Percentiles rank a stretch among this genome's conserved stretches.
These are phyloP conservation scores for Pseudonectria foliicola DNA, from an alignment of 2,329 filamentous ascomycete species.

Conservation along the genomic window DNA sequence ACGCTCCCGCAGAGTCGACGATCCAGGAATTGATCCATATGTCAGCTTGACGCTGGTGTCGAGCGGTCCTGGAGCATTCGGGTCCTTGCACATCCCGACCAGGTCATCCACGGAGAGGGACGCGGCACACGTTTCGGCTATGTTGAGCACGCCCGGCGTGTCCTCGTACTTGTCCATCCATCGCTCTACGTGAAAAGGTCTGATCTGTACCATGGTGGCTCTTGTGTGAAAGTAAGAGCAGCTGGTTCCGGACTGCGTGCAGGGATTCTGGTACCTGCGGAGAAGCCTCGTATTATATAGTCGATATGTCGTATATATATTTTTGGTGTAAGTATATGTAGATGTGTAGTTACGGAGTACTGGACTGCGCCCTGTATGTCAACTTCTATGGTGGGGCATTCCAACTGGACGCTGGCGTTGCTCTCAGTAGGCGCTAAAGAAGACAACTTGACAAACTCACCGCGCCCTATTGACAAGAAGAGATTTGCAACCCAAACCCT, in stretches of 20 bases:
- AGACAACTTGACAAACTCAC: too few relatives aligned
- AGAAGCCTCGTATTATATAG: too few relatives aligned
- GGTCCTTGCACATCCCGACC: slow-evolving; percentile 49
- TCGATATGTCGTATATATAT: too few relatives aligned
- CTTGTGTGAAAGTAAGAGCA: background rate
- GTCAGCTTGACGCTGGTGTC: slow-evolving; percentile 51
- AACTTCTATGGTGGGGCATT: too few relatives aligned
- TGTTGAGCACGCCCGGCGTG: slow-evolving; percentile 54
- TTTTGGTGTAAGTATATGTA: too few relatives aligned
- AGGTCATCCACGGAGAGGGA: slow-evolving; percentile 68
- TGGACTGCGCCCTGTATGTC: too few relatives aligned
- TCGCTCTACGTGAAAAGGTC: slow-evolving; percentile 62
- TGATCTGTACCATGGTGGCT: slow-evolving; percentile 46
- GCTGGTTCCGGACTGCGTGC: background rate
- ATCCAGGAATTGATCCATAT: slow-evolving; percentile 69
- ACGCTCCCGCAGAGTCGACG: slow-evolving; percentile 52
- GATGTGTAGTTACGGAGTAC: too few relatives aligned
- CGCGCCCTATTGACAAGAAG: too few relatives aligned
- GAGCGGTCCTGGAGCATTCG: slow-evolving; percentile 34
- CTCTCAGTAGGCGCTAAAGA: too few relatives aligned
- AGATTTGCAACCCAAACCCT: too few relatives aligned
- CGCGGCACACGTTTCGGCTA: slow-evolving; percentile 72
- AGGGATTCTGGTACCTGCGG: background rate
- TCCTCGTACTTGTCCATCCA: slow-evolving; percentile 59
- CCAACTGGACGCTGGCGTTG: too few relatives aligned